Evolutionary conservation across 2,329 filamentous ascomycete species (phyloP).

Genomic region (Fusarium verticillioides): DNA sequence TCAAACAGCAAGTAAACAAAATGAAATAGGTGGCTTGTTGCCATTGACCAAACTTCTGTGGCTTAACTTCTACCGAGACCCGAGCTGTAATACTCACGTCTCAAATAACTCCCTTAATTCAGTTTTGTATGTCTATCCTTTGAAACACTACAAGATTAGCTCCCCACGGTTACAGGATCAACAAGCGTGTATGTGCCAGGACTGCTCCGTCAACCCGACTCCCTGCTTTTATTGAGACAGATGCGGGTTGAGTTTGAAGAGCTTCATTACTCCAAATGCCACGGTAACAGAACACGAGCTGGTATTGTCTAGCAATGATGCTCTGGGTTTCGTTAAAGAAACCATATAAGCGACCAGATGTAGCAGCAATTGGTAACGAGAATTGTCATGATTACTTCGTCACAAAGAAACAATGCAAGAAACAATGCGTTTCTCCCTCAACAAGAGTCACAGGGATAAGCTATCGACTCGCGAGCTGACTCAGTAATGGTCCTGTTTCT

Average conservation of each 20-base stretch:
- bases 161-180: conserved; percentile 23
- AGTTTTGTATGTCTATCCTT: conserved; percentile 14
- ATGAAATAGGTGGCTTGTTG: background rate
- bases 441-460: background rate
- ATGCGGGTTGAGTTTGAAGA: background rate
- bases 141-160: conserved; percentile 17
- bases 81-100: conserved; percentile 2
- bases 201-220: conserved; percentile 21
- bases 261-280: conserved; percentile 1
- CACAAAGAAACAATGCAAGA: conserved; percentile 11
- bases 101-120: conserved; percentile 5
- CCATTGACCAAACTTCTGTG: background rate
- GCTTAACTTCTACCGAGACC: conserved; percentile 22
- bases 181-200: conserved; percentile 7
- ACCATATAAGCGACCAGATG: background rate
- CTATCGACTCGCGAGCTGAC: background rate
- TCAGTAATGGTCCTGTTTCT: conserved; percentile 8
- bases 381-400: background rate
- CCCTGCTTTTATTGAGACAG: conserved; percentile 26
- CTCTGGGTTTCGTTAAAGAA: background rate
- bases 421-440: background rate
- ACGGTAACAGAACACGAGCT: conserved; percentile 14
- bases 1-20: background rate
- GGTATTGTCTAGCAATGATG: conserved; percentile 8
- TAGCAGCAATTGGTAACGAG: background rate